These are phyloP conservation scores for Cercospora sp. DNA, from an alignment of 2,329 filamentous ascomycete species.

Conservation along the genomic window DNA sequence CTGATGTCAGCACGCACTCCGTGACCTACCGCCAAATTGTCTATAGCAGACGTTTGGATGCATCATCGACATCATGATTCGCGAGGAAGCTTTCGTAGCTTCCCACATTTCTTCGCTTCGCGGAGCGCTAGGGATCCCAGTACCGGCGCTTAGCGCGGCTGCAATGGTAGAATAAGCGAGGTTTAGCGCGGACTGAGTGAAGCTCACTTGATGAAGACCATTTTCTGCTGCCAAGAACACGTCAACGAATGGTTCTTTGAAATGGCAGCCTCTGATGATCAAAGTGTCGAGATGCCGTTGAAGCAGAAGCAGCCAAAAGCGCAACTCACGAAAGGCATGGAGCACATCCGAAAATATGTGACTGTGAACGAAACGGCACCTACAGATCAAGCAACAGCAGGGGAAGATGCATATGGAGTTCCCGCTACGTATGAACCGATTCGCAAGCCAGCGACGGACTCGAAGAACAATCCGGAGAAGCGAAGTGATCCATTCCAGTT, in stretches of 20 bases:
- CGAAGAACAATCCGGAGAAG: constrained; percentile 76
- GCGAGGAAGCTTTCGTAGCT: not conserved
- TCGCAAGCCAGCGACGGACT: constrained; percentile 57
- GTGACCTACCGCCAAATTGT: not conserved
- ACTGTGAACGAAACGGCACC: constrained; percentile 42
- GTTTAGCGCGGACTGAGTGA: not conserved
- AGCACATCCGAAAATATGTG: constrained; percentile 54
- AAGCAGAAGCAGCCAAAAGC: constrained; percentile 39
- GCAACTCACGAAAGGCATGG: constrained; percentile 54
- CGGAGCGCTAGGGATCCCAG: not conserved
- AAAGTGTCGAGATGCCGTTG: constrained; percentile 18
- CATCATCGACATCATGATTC: constrained; percentile 2
- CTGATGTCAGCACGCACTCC: not conserved
- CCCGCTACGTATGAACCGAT: constrained; percentile 48
- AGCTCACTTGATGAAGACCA: constrained; percentile 9
- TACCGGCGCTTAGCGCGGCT: not conserved
- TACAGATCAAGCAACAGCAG: constrained; percentile 26
- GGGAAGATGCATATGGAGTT: constrained; percentile 53
- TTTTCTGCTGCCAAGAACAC: constrained; percentile 23
- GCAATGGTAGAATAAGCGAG: not conserved
- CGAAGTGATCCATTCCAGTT: constrained; percentile 93
- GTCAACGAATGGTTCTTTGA: constrained; percentile 16
- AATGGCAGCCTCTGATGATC: constrained; percentile 25
- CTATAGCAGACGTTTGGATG: not conserved
- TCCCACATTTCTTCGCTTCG: not conserved